phyloP scores from a whole-genome alignment of 2,329 filamentous ascomycete genomes.

The Colletotrichum lentis region DNA sequence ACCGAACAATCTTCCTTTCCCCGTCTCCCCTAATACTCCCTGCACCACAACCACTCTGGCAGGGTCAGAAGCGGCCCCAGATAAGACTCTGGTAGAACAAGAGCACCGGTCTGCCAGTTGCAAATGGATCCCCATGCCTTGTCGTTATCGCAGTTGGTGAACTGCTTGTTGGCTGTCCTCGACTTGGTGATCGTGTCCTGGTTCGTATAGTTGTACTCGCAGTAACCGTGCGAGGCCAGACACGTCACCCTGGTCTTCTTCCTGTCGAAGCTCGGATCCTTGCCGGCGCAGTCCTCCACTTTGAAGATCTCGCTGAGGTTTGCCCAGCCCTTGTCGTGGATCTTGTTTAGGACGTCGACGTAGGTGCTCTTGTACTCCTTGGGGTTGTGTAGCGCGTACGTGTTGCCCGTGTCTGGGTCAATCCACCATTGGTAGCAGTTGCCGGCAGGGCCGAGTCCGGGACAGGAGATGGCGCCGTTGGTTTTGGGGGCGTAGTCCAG shows the following conservation, averaged over 20 bases:
- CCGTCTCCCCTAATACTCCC: neutral
- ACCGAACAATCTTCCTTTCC: too few species aligned
- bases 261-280: constrained; percentile 40
- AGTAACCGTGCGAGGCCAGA: constrained; percentile 41
- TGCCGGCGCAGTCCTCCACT: constrained; percentile 41
- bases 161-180: constrained; percentile 34
- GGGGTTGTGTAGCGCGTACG: constrained; percentile 42
- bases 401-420: constrained; percentile 39
- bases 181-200: constrained; percentile 10
- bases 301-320: constrained; percentile 41
- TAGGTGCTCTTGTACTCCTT: constrained; percentile 40
- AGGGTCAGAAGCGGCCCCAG: constrained; percentile 40
- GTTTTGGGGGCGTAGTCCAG: constrained; percentile 39
- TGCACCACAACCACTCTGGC: constrained; percentile 9
- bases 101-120: constrained; percentile 37
- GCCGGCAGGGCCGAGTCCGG: constrained; percentile 20
- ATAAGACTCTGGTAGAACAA: constrained; percentile 42
- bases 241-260: constrained; percentile 40
- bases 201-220: constrained; percentile 40
- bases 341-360: constrained; percentile 39
- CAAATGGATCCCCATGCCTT: constrained; percentile 39
- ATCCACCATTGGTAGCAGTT: constrained; percentile 41
- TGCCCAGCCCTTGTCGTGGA: constrained; percentile 42
- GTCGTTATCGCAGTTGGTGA: constrained; percentile 42
- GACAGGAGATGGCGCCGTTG: constrained; percentile 31